A percentile compares a stretch with the other conserved stretches of the same genome.
These are phyloP conservation scores for Sarcocystis neurona DNA, from an alignment of 169 alveolate genomes.

Conservation along the genomic window DNA sequence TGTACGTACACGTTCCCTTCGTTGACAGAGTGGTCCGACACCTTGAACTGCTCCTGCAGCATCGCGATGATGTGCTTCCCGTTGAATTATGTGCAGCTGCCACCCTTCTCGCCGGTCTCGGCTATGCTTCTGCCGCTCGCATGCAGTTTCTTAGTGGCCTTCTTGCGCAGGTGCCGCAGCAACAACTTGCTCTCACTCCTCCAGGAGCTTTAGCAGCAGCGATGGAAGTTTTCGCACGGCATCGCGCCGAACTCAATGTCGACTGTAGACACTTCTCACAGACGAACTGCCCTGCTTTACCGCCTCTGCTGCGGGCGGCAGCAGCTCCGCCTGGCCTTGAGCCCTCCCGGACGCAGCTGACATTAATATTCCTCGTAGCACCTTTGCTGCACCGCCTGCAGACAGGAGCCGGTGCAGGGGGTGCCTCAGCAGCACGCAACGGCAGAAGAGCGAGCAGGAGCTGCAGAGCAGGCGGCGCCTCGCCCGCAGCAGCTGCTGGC, in stretches of 20 bases:
- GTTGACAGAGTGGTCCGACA: neutral
- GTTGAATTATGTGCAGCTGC: neutral
- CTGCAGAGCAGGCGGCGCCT: too few species aligned
- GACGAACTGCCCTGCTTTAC: neutral
- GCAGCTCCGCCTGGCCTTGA: neutral
- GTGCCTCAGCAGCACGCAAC: neutral
- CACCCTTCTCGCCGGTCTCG: neutral
- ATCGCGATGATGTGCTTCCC: neutral
- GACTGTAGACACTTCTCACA: neutral
- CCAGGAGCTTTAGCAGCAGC: neutral
- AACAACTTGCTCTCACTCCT: neutral
- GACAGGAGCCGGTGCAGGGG: neutral
- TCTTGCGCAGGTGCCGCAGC: neutral
- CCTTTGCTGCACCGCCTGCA: neutral
- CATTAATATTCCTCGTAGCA: neutral
- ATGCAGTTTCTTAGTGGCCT: neutral
- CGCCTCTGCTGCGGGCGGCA: constrained; percentile 7
- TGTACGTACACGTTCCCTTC: neutral
- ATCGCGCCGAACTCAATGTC: neutral
- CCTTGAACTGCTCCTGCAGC: neutral
- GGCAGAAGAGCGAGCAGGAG: neutral
- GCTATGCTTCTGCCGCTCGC: neutral
- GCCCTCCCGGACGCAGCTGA: neutral
- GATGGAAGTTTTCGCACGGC: neutral
- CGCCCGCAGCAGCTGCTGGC: too few species aligned